Percentiles rank a stretch among this genome's conserved stretches.
phyloP scores from a whole-genome alignment of 129 eudicot species.

The Tagetes erecta region DNA sequence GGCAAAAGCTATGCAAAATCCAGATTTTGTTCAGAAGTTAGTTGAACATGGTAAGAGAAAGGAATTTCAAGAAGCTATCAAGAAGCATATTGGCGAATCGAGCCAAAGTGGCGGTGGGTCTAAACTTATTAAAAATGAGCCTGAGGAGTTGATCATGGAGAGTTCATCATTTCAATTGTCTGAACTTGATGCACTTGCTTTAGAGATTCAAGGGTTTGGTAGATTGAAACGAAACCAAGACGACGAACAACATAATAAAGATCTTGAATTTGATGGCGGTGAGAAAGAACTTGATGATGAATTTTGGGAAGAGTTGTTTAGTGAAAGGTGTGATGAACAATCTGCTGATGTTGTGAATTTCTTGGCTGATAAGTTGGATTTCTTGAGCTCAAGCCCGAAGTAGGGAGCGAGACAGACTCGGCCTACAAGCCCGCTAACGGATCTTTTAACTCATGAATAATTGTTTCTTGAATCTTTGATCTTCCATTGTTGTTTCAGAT shows the following conservation, averaged over 20 bases:
- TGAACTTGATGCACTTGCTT: conserved; percentile 88
- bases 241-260: conserved; percentile 36
- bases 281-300: conserved; percentile 79
- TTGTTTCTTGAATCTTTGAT: conserved; percentile 27
- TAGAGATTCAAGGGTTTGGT: conserved; percentile 91
- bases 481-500: conserved; percentile 23
- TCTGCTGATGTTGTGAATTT: conserved; percentile 46
- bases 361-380: conserved; percentile 71
- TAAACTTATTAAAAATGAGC: conserved; percentile 56
- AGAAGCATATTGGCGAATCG: conserved; percentile 33
- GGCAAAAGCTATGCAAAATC: conserved; percentile 91
- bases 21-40: conserved; percentile 65
- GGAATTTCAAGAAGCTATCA: conserved; percentile 58
- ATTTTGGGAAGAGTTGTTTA: conserved; percentile 85
- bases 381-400: conserved; percentile 63
- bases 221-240: conserved; percentile 47
- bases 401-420: conserved; percentile 33
- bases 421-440: background rate
- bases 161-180: conserved; percentile 41
- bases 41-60: conserved; percentile 56
- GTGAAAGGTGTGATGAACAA: conserved; percentile 51
- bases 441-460: conserved; percentile 26
- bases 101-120: conserved; percentile 29
- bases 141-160: conserved; percentile 42
- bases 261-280: conserved; percentile 37